phyloP scores from a whole-genome alignment of 108 stramenopile species.

The Fragilaria crotonensis region DNA sequence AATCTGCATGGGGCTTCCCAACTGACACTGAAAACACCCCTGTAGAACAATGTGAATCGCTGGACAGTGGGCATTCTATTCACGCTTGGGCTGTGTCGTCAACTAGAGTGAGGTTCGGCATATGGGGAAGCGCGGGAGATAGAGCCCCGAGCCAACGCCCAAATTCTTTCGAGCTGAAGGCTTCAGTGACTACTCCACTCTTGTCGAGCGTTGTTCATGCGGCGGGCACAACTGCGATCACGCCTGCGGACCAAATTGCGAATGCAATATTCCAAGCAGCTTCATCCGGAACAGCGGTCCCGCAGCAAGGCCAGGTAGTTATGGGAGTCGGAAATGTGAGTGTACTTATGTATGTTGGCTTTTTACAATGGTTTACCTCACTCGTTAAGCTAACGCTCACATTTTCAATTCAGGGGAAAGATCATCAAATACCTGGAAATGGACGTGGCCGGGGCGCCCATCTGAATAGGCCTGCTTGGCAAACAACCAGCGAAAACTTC shows the following conservation, averaged over 20 bases:
- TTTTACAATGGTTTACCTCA: too few species aligned
- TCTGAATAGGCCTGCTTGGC: neutral
- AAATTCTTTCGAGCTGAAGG: neutral
- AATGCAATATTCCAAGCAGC: neutral
- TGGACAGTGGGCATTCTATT: neutral
- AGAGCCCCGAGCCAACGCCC: neutral
- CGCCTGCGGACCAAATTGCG: neutral
- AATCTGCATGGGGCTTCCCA: neutral
- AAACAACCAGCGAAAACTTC: neutral
- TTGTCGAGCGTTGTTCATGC: neutral
- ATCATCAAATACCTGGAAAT: neutral
- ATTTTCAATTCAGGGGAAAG: too few species aligned
- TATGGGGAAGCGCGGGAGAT: neutral
- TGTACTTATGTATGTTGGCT: too few species aligned
- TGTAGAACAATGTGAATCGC: too few species aligned
- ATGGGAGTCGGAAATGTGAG: too few species aligned
- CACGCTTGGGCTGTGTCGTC: neutral
- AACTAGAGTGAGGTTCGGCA: neutral
- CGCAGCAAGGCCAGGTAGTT: neutral
- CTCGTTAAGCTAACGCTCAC: too few species aligned
- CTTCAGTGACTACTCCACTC: neutral
- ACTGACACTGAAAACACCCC: too few species aligned
- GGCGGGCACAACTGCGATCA: neutral
- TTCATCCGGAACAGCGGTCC: neutral
- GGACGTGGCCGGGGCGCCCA: neutral